Conservation (phyloP, 768 basidiomycete species). For the Boletus edulis region DNA sequence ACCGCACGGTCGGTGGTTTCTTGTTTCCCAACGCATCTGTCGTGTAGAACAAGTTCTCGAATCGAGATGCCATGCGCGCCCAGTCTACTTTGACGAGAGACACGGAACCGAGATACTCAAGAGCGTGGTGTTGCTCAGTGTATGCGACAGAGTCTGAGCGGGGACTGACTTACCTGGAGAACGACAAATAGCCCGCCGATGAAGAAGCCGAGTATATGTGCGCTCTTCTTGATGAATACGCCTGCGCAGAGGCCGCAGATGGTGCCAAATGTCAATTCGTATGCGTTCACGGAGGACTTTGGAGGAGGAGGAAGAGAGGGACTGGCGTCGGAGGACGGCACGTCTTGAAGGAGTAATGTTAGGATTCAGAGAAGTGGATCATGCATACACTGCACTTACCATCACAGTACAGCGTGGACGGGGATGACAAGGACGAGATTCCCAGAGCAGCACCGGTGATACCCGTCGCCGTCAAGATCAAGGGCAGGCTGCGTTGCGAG, state of each 20-base stretch:
- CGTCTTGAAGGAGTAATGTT: conserved; percentile 9
- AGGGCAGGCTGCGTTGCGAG: conserved; percentile 8
- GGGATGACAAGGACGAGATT: conserved; percentile 34
- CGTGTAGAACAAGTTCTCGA: conserved; percentile 72
- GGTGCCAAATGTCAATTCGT: conserved; percentile 87
- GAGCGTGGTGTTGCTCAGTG: conserved; percentile 1
- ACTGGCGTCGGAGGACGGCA: conserved; percentile 3
- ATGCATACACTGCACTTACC: conserved; percentile 33
- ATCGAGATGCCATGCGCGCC: conserved; percentile 58
- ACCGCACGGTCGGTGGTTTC: conserved; percentile 60
- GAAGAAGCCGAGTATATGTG: conserved; percentile 75
- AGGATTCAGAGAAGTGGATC: background rate
- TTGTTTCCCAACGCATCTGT: conserved; percentile 52
- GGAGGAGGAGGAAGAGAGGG: conserved; percentile 46
- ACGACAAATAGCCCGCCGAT: conserved; percentile 91
- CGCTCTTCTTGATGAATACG: conserved; percentile 94
- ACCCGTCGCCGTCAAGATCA: conserved; percentile 30
- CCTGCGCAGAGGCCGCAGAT: conserved; percentile 87
- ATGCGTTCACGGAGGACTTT: conserved; percentile 69
- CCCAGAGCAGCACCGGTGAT: conserved; percentile 46
- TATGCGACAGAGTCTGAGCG: background rate
- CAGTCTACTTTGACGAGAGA: conserved; percentile 81
- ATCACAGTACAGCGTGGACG: conserved; percentile 48
- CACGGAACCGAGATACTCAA: conserved; percentile 76
- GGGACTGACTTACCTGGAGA: conserved; percentile 63